Conservation (phyloP, 768 basidiomycete genomes). For the Pulveroboletus sp. region DNA sequence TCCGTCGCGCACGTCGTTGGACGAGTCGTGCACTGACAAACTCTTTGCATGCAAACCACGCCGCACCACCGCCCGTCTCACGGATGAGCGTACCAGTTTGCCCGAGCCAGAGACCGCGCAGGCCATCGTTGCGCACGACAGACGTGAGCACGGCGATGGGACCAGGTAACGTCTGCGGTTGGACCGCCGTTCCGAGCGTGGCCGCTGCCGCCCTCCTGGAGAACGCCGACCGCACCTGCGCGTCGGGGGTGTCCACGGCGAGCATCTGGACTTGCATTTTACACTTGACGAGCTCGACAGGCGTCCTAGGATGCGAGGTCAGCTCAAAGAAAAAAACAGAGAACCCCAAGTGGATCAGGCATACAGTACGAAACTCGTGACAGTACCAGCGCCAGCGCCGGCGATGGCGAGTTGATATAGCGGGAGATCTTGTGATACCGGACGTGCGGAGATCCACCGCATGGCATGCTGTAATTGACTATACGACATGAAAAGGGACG, state of each 20-base stretch:
- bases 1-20: slow-evolving; percentile 38
- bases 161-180: slow-evolving; percentile 51
- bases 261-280: slow-evolving; percentile 98
- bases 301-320: slow-evolving; percentile 52
- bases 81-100: slow-evolving; percentile 92
- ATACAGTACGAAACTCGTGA: slow-evolving; percentile 84
- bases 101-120: slow-evolving; percentile 93
- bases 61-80: slow-evolving; percentile 85
- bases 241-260: slow-evolving; percentile 23
- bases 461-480: slow-evolving; percentile 66
- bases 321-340: background rate
- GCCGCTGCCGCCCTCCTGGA: slow-evolving; percentile 16
- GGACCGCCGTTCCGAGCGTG: slow-evolving; percentile 8
- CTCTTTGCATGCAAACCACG: slow-evolving; percentile 92
- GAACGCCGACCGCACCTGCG: slow-evolving; percentile 12
- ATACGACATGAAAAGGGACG: slow-evolving; percentile 82
- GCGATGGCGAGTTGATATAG: slow-evolving; percentile 72
- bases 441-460: slow-evolving; percentile 38
- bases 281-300: slow-evolving; percentile 93
- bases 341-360: slow-evolving; percentile 19
- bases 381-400: slow-evolving; percentile 81
- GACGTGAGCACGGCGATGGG: slow-evolving; percentile 63
- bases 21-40: slow-evolving; percentile 61
- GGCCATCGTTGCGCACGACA: slow-evolving; percentile 61
- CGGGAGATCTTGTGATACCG: slow-evolving; percentile 42